phyloP scores from a whole-genome alignment of 2,329 filamentous ascomycete species.

The Cladophialophora immunda region DNA sequence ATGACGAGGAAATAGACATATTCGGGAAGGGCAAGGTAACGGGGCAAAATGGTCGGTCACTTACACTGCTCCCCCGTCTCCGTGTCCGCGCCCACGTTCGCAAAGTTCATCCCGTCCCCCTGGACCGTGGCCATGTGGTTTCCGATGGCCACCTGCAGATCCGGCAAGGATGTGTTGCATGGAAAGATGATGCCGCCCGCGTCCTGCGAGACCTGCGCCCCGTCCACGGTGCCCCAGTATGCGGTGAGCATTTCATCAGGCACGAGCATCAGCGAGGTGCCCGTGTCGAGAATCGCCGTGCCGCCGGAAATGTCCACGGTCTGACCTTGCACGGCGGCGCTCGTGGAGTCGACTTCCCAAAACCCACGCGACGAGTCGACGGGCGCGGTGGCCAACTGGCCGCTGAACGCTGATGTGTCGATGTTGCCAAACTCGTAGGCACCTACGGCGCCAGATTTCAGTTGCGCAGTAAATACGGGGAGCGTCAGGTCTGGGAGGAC shows the following conservation, averaged over 20 bases:
- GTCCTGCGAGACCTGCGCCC: conserved; percentile 56
- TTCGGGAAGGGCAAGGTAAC: background rate
- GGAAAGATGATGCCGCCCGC: conserved; percentile 66
- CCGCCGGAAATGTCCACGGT: conserved; percentile 43
- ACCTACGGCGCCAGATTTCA: conserved; percentile 68
- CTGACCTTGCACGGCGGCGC: conserved; percentile 63
- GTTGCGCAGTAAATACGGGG: conserved; percentile 75
- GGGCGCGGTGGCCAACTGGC: conserved; percentile 68
- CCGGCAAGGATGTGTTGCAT: conserved; percentile 62
- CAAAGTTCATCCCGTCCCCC: conserved; percentile 65
- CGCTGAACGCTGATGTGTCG: conserved; percentile 69
- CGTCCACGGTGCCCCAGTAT: conserved; percentile 67
- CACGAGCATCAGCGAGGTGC: conserved; percentile 72
- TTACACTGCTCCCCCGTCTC: conserved; percentile 51
- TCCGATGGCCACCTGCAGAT: conserved; percentile 64
- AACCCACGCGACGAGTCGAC: conserved; percentile 71
- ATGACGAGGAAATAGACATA: background rate
- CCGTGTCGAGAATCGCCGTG: conserved; percentile 72
- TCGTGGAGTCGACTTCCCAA: conserved; percentile 71
- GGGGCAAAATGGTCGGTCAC: conserved; percentile 36
- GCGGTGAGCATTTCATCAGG: conserved; percentile 63
- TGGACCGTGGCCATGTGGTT: conserved; percentile 62
- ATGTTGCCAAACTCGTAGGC: conserved; percentile 79
- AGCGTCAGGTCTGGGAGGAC: conserved; percentile 66
- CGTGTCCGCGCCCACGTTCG: conserved; percentile 57